Evolutionary conservation across 495 filamentous ascomycete genomes (phyloP), one percentile per base, ranked within the genome.

Genomic region (Neurospora intermedia): DNA sequence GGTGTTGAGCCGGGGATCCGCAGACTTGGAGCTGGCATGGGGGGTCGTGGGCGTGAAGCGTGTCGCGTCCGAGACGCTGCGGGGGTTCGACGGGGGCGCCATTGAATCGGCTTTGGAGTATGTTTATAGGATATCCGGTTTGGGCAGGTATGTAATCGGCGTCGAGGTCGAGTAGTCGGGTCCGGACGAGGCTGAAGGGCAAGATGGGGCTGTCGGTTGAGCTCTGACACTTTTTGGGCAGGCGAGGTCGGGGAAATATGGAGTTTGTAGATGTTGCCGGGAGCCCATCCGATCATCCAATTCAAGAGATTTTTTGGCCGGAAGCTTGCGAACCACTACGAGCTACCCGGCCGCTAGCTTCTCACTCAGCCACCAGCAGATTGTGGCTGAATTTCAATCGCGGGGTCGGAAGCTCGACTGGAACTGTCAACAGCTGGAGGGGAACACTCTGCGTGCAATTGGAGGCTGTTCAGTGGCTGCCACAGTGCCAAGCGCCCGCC

Each of bases 1-100:
- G 84, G 78, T 89, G 89, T 83, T 92, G 90, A 73, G 92, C 90
- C 75, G 66, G 16, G 79, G 75, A n/a, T 70, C 78, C 70, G 81
- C 80, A 69, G 88, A 80, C 78, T 93, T 92, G 76, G 91, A 90
- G 82, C 87, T 88, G 75, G 93, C 94, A 85, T 97, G 94, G 18
- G 94, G 94, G 70, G 91, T 92, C 48, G 93, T 97, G 41, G 94
- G 88, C 70, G 95, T 98, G 87, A 99, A 99, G 74, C 95, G 90
- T 80, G 96, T 99, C 73, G 96, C 94, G 84, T 98, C 96, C 75
- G 89, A 90, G 80, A 94, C 91, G 83, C 92, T 94, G 82, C 95
- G 94, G 76, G 94, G 88, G 89, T 94, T 93, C 75, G 72, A 75
- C 20, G 71, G 46, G 59, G 76, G 74, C 42, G 76, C 73, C 76